A percentile compares a stretch with the other conserved stretches of the same genome.
phyloP scores from a whole-genome alignment of 129 eudicot genomes.

The Deinandra increscens region DNA sequence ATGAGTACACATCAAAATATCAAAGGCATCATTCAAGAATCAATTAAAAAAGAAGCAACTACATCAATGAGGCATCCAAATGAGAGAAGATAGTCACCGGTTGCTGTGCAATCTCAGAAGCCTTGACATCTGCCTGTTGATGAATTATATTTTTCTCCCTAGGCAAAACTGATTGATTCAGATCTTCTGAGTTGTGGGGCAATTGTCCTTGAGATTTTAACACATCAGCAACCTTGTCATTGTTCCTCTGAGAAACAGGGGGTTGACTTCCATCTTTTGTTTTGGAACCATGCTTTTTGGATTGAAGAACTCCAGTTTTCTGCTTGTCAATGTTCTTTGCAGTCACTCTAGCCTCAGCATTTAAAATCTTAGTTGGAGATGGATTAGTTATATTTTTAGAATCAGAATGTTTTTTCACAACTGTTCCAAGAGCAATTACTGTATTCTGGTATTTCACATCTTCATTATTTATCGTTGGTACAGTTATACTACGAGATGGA shows the following conservation, averaged over 20 bases:
- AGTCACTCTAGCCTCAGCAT: constrained; percentile 45
- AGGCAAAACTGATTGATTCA: constrained; percentile 42
- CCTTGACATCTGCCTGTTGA: constrained; percentile 51
- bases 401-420: constrained; percentile 52
- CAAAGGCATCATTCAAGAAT: constrained; percentile 21
- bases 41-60: constrained; percentile 25
- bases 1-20: constrained; percentile 12
- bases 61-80: constrained; percentile 26
- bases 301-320: constrained; percentile 36
- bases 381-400: constrained; percentile 31
- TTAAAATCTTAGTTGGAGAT: constrained; percentile 33
- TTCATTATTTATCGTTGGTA: constrained; percentile 34
- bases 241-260: constrained; percentile 39
- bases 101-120: constrained; percentile 48
- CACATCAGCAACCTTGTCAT: constrained; percentile 42
- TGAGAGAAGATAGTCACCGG: constrained; percentile 50
- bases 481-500: constrained; percentile 40
- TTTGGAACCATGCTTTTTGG: constrained; percentile 50
- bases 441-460: constrained; percentile 51
- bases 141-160: constrained; percentile 47
- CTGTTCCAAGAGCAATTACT: constrained; percentile 50
- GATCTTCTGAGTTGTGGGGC: constrained; percentile 40
- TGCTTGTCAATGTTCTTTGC: constrained; percentile 52
- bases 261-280: constrained; percentile 52
- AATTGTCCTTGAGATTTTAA: constrained; percentile 47